Evolutionary conservation across 78 protist species (phyloP).

Genomic region (Dictyostelium purpureum): DNA sequence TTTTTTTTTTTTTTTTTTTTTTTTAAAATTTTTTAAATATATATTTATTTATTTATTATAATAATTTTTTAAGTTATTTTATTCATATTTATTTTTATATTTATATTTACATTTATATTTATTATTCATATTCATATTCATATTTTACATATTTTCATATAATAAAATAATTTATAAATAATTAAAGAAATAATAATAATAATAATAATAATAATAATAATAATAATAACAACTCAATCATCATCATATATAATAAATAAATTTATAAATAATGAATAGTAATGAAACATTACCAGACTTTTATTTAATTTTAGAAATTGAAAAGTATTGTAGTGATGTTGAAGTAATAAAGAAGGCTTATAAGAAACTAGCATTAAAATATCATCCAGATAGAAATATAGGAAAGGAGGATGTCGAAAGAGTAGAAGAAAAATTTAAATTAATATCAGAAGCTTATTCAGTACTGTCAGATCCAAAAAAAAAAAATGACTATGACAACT

Average conservation of each 20-base stretch:
- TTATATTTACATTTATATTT: no score
- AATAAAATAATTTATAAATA: no score
- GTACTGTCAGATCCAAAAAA: conserved; percentile 17
- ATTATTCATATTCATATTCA: not conserved
- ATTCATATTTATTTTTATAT: no score
- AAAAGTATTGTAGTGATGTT: not conserved
- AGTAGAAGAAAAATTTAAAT: conserved; percentile 40
- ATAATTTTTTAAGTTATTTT: no score
- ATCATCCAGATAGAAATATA: conserved; percentile 58
- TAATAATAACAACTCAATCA: not conserved
- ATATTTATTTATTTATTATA: no score
- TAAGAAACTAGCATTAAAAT: conserved; percentile 52
- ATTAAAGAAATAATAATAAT: not conserved
- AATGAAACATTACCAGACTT: conserved; percentile 36
- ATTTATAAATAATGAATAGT: not conserved
- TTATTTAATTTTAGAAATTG: conserved; percentile 30
- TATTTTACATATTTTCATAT: not conserved
- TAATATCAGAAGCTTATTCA: conserved; percentile 58
- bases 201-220: not conserved
- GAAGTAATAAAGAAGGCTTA: conserved; percentile 30
- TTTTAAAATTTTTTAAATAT: no score
- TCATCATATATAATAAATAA: not conserved
- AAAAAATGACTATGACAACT: conserved; percentile 28
- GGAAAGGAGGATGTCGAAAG: conserved; percentile 20
- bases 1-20: no score